phyloP scores from a whole-genome alignment of 352 stramenopile species.

The Phytophthora palmivora region DNA sequence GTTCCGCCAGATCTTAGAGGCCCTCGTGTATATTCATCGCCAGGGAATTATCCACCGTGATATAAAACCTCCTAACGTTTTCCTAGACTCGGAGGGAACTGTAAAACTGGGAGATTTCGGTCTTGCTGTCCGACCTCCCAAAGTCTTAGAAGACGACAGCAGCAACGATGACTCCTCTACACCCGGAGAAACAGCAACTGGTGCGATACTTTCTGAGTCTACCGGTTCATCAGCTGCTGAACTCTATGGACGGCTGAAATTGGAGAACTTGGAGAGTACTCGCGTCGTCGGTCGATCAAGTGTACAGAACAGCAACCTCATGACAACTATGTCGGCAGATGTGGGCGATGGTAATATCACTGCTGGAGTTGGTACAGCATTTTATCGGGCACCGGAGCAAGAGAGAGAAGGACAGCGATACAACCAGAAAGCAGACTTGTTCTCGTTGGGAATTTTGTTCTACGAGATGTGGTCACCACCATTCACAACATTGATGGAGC shows the following conservation, averaged over 20 bases:
- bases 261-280: conserved; percentile 77
- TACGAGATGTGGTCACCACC: conserved; percentile 96
- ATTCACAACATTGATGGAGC: conserved; percentile 93
- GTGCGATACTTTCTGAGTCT: conserved; percentile 54
- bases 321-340: conserved; percentile 64
- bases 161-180: conserved; percentile 29
- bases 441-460: conserved; percentile 94
- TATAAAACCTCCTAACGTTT: conserved; percentile 95
- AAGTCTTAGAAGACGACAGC: conserved; percentile 52
- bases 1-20: conserved; percentile 95
- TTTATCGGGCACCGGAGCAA: conserved; percentile 96
- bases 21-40: conserved; percentile 94
- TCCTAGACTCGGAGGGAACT: conserved; percentile 92
- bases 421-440: conserved; percentile 95
- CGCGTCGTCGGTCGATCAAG: conserved; percentile 35
- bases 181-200: conserved; percentile 29
- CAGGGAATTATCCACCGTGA: conserved; percentile 95
- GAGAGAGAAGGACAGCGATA: conserved; percentile 87
- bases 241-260: conserved; percentile 68
- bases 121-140: conserved; percentile 87
- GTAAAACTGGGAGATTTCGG: conserved; percentile 96
- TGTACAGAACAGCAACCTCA: conserved; percentile 36
- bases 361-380: conserved; percentile 94
- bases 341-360: conserved; percentile 87
- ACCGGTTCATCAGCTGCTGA: conserved; percentile 75